phyloP scores from a whole-genome alignment of 2,329 filamentous ascomycete species.

The Pseudogymnoascus destructans region DNA sequence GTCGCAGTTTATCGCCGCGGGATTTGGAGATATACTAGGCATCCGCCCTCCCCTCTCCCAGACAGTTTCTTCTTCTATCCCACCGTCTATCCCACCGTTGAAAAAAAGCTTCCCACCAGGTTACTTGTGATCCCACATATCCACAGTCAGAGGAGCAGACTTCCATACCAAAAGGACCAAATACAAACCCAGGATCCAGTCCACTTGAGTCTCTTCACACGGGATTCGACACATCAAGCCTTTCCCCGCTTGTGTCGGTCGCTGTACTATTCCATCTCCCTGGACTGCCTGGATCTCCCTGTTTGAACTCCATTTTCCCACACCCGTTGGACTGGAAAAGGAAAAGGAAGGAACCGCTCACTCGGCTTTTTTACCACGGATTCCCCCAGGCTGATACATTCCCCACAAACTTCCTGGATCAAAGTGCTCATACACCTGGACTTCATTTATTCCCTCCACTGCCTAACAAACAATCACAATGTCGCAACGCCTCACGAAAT shows the following conservation, averaged over 20 bases:
- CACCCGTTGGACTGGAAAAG: background rate
- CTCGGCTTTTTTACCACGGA: background rate
- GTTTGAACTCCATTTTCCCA: background rate
- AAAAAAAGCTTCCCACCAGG: background rate
- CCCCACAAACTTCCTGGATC: background rate
- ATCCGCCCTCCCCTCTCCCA: background rate
- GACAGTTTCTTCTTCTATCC: background rate
- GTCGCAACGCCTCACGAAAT: conserved; percentile 25
- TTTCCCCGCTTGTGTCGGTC: background rate
- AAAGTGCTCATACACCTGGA: background rate
- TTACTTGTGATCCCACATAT: background rate
- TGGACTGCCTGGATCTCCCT: background rate
- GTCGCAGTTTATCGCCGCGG: background rate
- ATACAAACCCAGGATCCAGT: background rate
- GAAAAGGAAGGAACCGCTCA: background rate
- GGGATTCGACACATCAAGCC: background rate
- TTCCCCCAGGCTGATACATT: background rate
- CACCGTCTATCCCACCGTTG: background rate
- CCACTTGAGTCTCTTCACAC: background rate
- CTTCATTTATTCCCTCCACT: background rate
- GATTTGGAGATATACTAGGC: conserved; percentile 1
- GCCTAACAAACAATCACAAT: conserved; percentile 1
- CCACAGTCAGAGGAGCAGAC: background rate
- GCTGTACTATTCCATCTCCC: background rate
- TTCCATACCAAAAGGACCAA: background rate